Evolutionary conservation across 106 monocot genomes (phyloP).

Genomic region (Allium fistulosum): DNA sequence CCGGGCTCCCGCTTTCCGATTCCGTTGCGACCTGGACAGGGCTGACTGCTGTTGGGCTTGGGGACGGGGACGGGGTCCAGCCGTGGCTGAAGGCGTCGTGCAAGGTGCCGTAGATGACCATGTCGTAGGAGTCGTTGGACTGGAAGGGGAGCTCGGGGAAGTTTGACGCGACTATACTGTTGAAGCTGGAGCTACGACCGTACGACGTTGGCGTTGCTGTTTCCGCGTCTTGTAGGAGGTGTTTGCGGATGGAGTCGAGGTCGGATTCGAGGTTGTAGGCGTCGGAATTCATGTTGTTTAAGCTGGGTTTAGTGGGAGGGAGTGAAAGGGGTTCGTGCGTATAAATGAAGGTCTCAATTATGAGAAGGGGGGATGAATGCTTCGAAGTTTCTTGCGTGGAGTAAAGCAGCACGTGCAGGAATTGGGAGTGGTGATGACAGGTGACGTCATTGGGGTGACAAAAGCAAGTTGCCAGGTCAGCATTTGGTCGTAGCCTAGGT

Average conservation of each 20-base stretch:
- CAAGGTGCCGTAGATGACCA: constrained; percentile 63
- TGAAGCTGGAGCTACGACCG: constrained; percentile 56
- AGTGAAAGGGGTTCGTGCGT: neutral
- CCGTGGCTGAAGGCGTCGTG: constrained; percentile 67
- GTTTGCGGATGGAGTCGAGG: constrained; percentile 31
- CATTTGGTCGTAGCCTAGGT: too few species aligned
- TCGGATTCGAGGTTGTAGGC: constrained; percentile 8
- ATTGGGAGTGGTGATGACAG: neutral
- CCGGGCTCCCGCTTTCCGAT: neutral
- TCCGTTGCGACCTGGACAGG: neutral
- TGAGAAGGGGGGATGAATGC: neutral
- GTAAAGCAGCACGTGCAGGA: neutral
- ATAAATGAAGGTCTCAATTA: neutral
- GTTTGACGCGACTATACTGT: constrained; percentile 53
- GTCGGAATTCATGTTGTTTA: neutral
- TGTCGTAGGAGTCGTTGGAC: constrained; percentile 79
- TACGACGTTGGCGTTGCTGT: constrained; percentile 10
- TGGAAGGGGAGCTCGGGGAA: constrained; percentile 77
- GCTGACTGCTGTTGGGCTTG: neutral
- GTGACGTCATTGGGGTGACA: neutral
- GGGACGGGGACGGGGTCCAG: constrained; percentile 47
- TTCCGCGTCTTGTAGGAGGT: constrained; percentile 27
- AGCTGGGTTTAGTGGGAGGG: neutral
- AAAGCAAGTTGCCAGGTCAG: too few species aligned
- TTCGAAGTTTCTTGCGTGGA: neutral